Conservation (phyloP, 2,329 filamentous ascomycete genomes). For the Trematosphaeria pertusa region DNA sequence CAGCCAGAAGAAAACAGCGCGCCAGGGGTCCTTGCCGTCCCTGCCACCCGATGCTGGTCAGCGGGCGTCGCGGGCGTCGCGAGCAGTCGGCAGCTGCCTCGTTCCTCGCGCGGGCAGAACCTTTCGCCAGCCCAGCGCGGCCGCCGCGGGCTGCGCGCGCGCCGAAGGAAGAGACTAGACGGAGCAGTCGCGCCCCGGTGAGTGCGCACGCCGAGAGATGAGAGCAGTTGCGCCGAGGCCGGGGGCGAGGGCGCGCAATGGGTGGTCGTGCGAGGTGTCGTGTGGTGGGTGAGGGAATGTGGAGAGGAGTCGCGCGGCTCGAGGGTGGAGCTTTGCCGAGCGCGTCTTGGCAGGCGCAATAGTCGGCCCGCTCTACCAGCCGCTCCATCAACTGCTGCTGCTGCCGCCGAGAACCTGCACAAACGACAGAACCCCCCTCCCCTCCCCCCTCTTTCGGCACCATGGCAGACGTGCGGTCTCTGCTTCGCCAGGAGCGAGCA, state of each 20-base stretch:
- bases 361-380: constrained; percentile 12
- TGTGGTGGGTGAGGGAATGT: constrained; percentile 34
- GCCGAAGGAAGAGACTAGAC: constrained; percentile 5
- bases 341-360: constrained; percentile 21
- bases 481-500: constrained; percentile 49
- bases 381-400: constrained; percentile 1
- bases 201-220: constrained; percentile 13
- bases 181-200: constrained; percentile 7
- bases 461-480: constrained; percentile 49
- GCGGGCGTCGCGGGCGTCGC: constrained; percentile 26
- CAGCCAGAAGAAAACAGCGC: constrained; percentile 36
- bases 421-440: not conserved
- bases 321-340: constrained; percentile 27
- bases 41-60: constrained; percentile 19
- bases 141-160: constrained; percentile 20
- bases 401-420: not conserved
- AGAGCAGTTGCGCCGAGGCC: constrained; percentile 9
- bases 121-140: constrained; percentile 21
- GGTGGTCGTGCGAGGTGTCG: constrained; percentile 30
- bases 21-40: constrained; percentile 8
- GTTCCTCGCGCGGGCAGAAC: constrained; percentile 21
- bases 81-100: constrained; percentile 28
- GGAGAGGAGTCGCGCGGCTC: constrained; percentile 37
- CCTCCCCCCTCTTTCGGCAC: not conserved
- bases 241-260: constrained; percentile 20